These are phyloP conservation scores for Lactifluus volemus DNA, from an alignment of 768 basidiomycete genomes.

Conservation along the genomic window DNA sequence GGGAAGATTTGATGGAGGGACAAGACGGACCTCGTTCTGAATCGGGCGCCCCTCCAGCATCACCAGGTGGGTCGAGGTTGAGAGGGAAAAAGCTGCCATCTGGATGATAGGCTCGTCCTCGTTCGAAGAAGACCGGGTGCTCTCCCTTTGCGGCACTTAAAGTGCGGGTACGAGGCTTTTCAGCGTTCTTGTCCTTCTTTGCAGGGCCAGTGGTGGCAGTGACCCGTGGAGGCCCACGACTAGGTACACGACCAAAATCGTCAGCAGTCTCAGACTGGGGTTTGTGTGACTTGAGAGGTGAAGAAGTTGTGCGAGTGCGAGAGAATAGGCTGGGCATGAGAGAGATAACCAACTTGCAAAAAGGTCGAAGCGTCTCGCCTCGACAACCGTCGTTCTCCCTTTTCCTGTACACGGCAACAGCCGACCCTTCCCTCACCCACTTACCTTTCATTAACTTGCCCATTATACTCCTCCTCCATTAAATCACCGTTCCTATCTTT, in stretches of 20 bases:
- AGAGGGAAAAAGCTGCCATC: conserved; percentile 30
- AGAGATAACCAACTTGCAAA: conserved; percentile 4
- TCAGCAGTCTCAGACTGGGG: conserved; percentile 32
- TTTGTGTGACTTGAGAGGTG: conserved; percentile 28
- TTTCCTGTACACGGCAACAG: background rate
- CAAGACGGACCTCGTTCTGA: conserved; percentile 14
- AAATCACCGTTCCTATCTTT: background rate
- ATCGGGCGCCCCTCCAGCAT: conserved; percentile 13
- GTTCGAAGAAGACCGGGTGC: conserved; percentile 31
- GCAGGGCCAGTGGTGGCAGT: conserved; percentile 20
- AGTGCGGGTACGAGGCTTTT: conserved; percentile 36
- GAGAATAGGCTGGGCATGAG: conserved; percentile 72
- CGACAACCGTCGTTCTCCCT: background rate
- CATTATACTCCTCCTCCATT: too few species aligned
- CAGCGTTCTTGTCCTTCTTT: conserved; percentile 34
- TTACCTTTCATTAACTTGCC: too few species aligned
- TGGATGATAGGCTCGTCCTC: conserved; percentile 24
- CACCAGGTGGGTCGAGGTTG: conserved; percentile 26
- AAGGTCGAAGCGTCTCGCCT: background rate
- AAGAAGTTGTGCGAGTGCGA: conserved; percentile 55
- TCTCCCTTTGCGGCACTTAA: conserved; percentile 30
- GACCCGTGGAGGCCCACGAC: conserved; percentile 35
- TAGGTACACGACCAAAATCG: conserved; percentile 57
- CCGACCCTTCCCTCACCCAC: background rate
- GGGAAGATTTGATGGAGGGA: background rate